A percentile compares a stretch with the other conserved stretches of the same genome.
Conservation (phyloP, 2,329 filamentous ascomycete species). For the Raffaelea ambrosiae region DNA sequence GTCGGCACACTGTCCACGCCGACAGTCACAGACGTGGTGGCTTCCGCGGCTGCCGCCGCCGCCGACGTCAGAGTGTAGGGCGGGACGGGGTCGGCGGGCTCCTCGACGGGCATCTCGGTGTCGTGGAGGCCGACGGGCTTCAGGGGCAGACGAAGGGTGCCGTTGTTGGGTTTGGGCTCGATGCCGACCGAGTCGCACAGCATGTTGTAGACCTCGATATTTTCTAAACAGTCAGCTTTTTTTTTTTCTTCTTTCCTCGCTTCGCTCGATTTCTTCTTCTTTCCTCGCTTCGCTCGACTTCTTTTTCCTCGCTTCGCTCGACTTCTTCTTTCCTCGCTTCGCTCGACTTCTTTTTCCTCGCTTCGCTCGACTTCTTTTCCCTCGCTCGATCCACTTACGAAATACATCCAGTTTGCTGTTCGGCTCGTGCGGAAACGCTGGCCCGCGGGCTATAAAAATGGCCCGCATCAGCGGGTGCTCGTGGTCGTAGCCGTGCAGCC, state of each 20-base stretch:
- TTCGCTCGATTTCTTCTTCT: conserved; percentile 19
- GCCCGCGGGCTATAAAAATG: conserved; percentile 86
- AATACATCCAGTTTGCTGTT: conserved; percentile 75
- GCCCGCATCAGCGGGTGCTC: conserved; percentile 93
- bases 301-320: not conserved
- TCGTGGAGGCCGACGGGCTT: conserved; percentile 55
- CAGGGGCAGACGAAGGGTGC: conserved; percentile 68
- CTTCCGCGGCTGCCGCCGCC: conserved; percentile 12
- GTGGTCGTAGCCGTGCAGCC: conserved; percentile 59
- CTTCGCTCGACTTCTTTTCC: not conserved
- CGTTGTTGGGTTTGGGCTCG: conserved; percentile 71
- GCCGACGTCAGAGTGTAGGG: conserved; percentile 15
- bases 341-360: not conserved
- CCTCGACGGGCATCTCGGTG: conserved; percentile 34
- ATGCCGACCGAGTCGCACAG: conserved; percentile 81
- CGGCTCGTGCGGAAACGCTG: conserved; percentile 78
- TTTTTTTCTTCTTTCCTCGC: too few species aligned
- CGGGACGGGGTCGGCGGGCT: conserved; percentile 44
- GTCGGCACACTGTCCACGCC: conserved; percentile 8
- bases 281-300: not conserved
- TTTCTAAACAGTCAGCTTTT: conserved; percentile 54
- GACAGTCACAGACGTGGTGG: not conserved
- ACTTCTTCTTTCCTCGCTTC: not conserved
- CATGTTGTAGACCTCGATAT: conserved; percentile 91
- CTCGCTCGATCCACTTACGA: conserved; percentile 49